Base-by-base conservation (phyloP, 2,329 filamentous ascomycete species). In the Scolecobasidium constrictum region DNA sequence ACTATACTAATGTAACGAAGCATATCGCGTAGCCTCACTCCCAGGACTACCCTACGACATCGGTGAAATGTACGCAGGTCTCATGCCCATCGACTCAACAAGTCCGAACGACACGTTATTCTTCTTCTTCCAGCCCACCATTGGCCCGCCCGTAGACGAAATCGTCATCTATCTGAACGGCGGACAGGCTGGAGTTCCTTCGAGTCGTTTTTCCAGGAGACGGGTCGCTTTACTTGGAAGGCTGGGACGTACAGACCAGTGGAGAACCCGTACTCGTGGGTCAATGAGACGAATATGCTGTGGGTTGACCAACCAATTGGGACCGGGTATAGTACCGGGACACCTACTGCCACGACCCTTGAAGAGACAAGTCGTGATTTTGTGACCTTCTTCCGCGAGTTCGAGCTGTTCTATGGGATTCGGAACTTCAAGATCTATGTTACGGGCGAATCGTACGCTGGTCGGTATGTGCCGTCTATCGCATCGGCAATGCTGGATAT, bases 271-370 rank as follows among this genome's bases (percentile, higher is more conserved):
- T 38, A 46, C 31, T 31, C 43, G 6, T 47, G 46, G 43, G 38
- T 43, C 15, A 47, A 48, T 33, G 13, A 42, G 16, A 49, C 47
- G 9, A 49, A 49, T 35, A 43, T 49, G 34, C 43, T 49, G 5
- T 52, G 44, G 31, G 42, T 51, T n/a, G 48, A 52, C 41, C 48
- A 52, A 20, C 50, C 50, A 3, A 35, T 50, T 6, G 50, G 50
- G 4, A 47, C 47, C 13, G 51, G 50, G 4, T 50, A 45, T 34
- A 40, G 40, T 16, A 40, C 20, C n/a, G 46, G 46, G 13, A 43
- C 17, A 19, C 15, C 38, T 13, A 45, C 40, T 17, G 45, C 46
- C 12, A 48, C 35, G 3, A 44, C 42, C 6, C 44, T 50, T 21
- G 38, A 43, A 15, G 46, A 49, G n/a, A 43, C 50, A 35, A 47